A percentile compares a stretch with the other conserved stretches of the same genome.
phyloP scores from a whole-genome alignment of 345 rosid genomes.

The Nasturtium officinale region DNA sequence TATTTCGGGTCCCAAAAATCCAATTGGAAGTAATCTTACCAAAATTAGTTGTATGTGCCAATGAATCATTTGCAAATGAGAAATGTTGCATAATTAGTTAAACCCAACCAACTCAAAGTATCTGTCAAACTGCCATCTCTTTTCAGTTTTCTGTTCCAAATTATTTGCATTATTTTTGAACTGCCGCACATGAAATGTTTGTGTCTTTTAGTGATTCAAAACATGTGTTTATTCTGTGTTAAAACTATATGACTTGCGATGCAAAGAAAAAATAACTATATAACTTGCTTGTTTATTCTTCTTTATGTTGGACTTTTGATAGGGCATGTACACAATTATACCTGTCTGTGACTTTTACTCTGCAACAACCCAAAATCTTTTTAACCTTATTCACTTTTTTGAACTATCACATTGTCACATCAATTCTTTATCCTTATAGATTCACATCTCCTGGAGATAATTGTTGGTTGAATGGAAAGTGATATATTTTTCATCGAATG shows the following conservation, averaged over 20 bases:
- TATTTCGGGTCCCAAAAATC: constrained; percentile 9
- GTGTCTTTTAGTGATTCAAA: background rate
- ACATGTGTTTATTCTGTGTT: background rate
- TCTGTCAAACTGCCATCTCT: constrained; percentile 27
- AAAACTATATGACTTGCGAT: background rate
- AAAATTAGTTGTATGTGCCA: constrained; percentile 3
- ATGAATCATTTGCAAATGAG: constrained; percentile 7
- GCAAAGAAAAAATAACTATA: too few relatives aligned
- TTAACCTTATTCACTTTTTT: constrained; percentile 4
- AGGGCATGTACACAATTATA: background rate
- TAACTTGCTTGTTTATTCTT: background rate
- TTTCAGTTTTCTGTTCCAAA: constrained; percentile 16
- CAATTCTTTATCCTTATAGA: background rate
- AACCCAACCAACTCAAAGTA: constrained; percentile 18
- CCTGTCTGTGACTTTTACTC: background rate
- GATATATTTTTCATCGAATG: too few relatives aligned
- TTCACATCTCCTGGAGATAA: background rate
- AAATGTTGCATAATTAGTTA: constrained; percentile 9
- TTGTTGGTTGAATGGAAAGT: background rate
- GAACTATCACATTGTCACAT: constrained; percentile 26
- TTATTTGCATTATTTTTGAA: constrained; percentile 14
- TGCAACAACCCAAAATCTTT: constrained; percentile 19
- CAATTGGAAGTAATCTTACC: background rate
- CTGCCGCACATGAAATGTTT: constrained; percentile 32
- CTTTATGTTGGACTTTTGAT: background rate